These are phyloP conservation scores for Yarrowia sp. DNA, from an alignment of 805 yeast genomes.

Conservation along the genomic window DNA sequence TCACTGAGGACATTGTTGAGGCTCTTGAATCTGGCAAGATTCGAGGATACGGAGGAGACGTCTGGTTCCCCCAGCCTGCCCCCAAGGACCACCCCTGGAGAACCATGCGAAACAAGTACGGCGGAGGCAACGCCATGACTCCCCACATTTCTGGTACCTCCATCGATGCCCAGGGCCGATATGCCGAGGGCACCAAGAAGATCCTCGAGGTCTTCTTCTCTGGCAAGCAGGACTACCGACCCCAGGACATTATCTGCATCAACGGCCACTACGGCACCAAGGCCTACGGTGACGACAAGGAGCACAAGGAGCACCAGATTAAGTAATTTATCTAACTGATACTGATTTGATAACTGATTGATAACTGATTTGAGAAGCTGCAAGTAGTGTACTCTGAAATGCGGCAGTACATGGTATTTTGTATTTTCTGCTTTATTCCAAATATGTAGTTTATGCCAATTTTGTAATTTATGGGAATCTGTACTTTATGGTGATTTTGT, in stretches of 20 bases:
- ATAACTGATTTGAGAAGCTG: too few species aligned
- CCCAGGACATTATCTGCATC: constrained; percentile 70
- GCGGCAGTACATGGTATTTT: too few species aligned
- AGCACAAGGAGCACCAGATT: constrained; percentile 18
- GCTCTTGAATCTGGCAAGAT: constrained; percentile 52
- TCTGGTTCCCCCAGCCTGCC: constrained; percentile 79
- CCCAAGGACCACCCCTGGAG: constrained; percentile 78
- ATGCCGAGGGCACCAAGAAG: constrained; percentile 64
- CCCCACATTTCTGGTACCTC: background rate
- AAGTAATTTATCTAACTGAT: background rate
- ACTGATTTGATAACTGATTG: too few species aligned
- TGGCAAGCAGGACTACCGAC: constrained; percentile 63
- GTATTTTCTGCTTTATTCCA: too few species aligned
- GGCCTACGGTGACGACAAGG: constrained; percentile 54
- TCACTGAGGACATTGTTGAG: constrained; percentile 50
- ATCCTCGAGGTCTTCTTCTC: constrained; percentile 63
- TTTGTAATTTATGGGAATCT: too few species aligned
- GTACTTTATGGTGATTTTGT: too few species aligned
- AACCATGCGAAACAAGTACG: constrained; percentile 42
- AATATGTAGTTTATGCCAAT: too few species aligned
- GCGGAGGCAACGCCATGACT: background rate
- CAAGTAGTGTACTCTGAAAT: too few species aligned
- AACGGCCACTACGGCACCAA: constrained; percentile 71
- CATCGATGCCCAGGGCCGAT: constrained; percentile 45
- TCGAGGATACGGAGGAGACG: constrained; percentile 55